Conservation (phyloP, 129 eudicot genomes). For the Escallonia rubra region DNA sequence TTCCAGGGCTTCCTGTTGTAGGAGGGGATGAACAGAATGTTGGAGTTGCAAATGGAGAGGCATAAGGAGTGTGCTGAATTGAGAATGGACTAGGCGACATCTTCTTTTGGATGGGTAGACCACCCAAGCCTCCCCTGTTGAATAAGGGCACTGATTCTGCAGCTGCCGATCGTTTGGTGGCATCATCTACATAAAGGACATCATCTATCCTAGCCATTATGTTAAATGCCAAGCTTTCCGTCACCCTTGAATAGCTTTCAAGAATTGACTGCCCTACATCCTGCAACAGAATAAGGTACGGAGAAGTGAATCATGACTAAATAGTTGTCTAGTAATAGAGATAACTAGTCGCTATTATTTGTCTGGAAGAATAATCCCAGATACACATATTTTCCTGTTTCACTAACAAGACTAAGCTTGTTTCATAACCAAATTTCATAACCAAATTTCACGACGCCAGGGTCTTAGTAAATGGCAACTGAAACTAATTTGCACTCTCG, state of each 20-base stretch:
- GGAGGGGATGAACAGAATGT: slow-evolving; percentile 64
- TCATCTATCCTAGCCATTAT: slow-evolving; percentile 96
- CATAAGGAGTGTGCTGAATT: slow-evolving; percentile 62
- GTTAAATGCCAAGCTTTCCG: slow-evolving; percentile 95
- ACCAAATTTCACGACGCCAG: neutral
- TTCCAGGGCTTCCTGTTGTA: slow-evolving; percentile 35
- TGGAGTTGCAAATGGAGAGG: slow-evolving; percentile 93
- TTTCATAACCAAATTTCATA: neutral
- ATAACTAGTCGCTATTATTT: neutral
- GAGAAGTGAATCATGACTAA: neutral
- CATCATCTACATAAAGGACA: slow-evolving; percentile 71
- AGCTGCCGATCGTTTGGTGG: slow-evolving; percentile 48
- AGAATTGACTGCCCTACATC: slow-evolving; percentile 96
- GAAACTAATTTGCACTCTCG: neutral
- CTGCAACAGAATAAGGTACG: slow-evolving; percentile 32
- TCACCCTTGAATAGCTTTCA: slow-evolving; percentile 93
- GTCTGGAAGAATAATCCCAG: neutral
- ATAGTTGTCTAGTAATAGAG: neutral
- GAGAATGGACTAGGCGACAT: slow-evolving; percentile 92
- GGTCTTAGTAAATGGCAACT: too few relatives aligned
- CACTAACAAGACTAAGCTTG: too few relatives aligned
- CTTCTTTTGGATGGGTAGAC: slow-evolving; percentile 66
- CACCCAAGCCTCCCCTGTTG: slow-evolving; percentile 64
- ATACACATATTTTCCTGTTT: too few relatives aligned
- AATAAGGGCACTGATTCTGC: slow-evolving; percentile 57